Percentiles rank a stretch among this genome's conserved stretches.
Conservation (phyloP, 345 rosid genomes). For the Lumnitzera littorea region DNA sequence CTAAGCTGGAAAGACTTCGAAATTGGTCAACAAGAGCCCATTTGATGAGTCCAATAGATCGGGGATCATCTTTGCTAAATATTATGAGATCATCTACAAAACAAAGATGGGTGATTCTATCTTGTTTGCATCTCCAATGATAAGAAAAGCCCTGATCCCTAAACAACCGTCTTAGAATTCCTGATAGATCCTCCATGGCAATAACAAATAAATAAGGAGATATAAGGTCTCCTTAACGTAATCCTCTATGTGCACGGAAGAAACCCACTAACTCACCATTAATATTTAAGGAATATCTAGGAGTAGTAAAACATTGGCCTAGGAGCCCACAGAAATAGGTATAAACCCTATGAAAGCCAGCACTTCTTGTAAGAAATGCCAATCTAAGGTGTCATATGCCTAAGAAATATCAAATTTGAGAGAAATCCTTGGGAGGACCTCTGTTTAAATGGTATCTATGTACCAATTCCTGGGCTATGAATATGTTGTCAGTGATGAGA, state of each 20-base stretch:
- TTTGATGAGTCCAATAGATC: neutral
- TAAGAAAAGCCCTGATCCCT: neutral
- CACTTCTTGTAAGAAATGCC: neutral
- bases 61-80: too few species aligned
- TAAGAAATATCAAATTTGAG: neutral
- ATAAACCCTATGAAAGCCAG: neutral
- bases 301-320: accelerated
- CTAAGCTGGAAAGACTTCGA: neutral
- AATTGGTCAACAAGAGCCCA: neutral
- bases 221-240: neutral
- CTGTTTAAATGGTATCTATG: too few species aligned
- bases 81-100: too few species aligned
- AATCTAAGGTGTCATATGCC: neutral
- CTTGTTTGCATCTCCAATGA: neutral
- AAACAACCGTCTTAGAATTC: neutral
- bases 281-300: neutral
- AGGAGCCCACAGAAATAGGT: accelerated
- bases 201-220: neutral
- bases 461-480: too few species aligned
- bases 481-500: neutral
- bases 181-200: neutral
- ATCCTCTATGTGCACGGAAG: neutral
- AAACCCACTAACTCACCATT: neutral
- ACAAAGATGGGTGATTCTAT: too few species aligned
- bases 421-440: neutral